phyloP scores from a whole-genome alignment of 2,329 filamentous ascomycete species.

The Fusarium sp. region DNA sequence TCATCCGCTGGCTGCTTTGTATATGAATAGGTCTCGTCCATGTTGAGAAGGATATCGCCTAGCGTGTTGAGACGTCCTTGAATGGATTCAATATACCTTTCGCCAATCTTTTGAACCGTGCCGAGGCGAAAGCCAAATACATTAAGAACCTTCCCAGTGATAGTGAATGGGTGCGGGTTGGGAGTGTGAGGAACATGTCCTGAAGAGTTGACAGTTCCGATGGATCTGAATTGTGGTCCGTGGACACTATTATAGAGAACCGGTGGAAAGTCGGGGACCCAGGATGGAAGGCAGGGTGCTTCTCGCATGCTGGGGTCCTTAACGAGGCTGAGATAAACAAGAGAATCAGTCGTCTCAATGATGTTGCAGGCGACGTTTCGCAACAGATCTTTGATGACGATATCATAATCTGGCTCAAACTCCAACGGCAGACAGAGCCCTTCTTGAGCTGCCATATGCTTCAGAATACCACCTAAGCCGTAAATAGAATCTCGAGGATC shows the following conservation, averaged over 20 bases:
- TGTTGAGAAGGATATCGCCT: not conserved
- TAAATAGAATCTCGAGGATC: not conserved
- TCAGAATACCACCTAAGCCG: not conserved
- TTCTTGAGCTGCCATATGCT: not conserved
- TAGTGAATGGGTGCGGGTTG: fast-evolving
- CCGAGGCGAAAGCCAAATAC: not conserved
- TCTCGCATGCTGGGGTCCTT: not conserved
- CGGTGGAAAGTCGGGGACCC: not conserved
- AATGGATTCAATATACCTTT: not conserved
- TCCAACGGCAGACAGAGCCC: fast-evolving
- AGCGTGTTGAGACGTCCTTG: not conserved
- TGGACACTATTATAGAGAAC: not conserved
- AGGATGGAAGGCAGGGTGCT: not conserved
- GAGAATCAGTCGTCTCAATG: not conserved
- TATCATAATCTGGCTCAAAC: not conserved
- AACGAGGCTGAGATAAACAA: not conserved
- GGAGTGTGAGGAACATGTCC: not conserved
- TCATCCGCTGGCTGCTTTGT: not conserved
- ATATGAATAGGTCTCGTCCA: not conserved
- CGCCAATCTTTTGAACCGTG: not conserved
- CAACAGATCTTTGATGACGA: not conserved
- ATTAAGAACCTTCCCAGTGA: fast-evolving
- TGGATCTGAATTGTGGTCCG: not conserved
- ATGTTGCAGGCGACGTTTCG: not conserved
- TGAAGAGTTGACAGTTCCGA: not conserved